Evolutionary conservation across 2,329 filamentous ascomycete genomes (phyloP).

Genomic region (Dothistroma pini): DNA sequence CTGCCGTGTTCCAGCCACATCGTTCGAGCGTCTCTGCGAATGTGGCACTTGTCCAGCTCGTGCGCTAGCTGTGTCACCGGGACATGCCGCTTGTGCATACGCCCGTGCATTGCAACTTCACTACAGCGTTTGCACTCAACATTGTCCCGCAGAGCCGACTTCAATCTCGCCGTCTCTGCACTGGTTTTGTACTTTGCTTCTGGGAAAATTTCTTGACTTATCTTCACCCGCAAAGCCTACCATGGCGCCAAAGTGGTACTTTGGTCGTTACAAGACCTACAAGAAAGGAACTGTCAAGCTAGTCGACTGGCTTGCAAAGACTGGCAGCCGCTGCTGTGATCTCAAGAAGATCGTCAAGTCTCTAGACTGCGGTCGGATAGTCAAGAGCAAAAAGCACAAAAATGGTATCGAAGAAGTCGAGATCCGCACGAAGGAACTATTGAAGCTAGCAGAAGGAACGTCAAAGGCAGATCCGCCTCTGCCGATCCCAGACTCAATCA

Average conservation of each 20-base stretch:
- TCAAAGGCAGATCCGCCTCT: not conserved
- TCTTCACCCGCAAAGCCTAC: no score
- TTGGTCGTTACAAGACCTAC: slow-evolving; percentile 9
- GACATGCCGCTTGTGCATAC: no score
- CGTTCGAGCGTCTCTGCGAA: no score
- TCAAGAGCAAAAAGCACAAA: not conserved
- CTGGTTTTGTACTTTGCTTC: no score
- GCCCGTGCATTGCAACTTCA: no score
- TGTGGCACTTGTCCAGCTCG: no score
- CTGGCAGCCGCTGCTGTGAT: slow-evolving; percentile 9
- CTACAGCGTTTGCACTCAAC: no score
- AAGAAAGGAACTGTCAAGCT: slow-evolving; percentile 9
- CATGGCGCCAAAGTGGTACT: not conserved
- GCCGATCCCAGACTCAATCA: slow-evolving; percentile 3
- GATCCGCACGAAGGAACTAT: slow-evolving; percentile 7
- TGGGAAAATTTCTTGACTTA: no score
- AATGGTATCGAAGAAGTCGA: not conserved
- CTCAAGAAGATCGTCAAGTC: slow-evolving; percentile 6
- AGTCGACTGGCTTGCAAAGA: slow-evolving; percentile 9
- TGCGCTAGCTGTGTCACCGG: no score
- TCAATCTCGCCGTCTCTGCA: no score
- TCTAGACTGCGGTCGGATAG: not conserved
- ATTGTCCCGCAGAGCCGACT: no score
- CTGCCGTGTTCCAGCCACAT: no score
- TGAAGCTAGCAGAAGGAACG: slow-evolving; percentile 13